Base-by-base conservation (phyloP, 1,284 basidiomycete genomes). In the Dichomitus squalens region DNA sequence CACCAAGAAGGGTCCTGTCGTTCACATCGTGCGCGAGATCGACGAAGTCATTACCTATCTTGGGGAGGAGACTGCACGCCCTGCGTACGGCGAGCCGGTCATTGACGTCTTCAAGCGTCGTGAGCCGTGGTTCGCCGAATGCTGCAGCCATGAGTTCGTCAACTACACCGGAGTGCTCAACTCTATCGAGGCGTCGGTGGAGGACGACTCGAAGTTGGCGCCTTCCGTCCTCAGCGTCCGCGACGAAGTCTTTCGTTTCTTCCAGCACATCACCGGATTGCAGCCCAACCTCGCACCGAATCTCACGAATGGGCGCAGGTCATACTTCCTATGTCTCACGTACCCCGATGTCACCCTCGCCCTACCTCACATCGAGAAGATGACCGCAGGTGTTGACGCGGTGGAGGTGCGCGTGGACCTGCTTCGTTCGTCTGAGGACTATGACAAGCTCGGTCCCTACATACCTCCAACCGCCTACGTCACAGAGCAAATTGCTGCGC, bases 371-470 rank as follows among this genome's bases (percentile, higher is more conserved):
- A 82, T 98, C 51, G 84, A 89, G 9, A 83, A 88, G 52, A 76
- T 98, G 59, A 86, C 85, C 0, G 79, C 83, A n/a, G 96, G 97
- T 3, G 90, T 88, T 1, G 96, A 99, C 68, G 96, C 95, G 0
- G 77, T 99, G 57, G 96, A 99, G 74, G 74, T 99, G 27, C 89
- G 96, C 3, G 95, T 96, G 6, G 96, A 99, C 72, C 81, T 99
- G 11, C 81, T 99, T 23, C 86, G 84, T 33, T 79, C 86, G 4
- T 71, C 74, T 3, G 75, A 78, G 53, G 77, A 80, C 58, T 67
- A 72, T n/a, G 77, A 78, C 53, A 70, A 76, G 12, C 65, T 75
- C 33, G 78, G 75, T 0, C 79, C 83, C 0, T 80, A 81, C 59
- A 82, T 94, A 18, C 92, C 95, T 0, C 79, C 91, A 0, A 68